phyloP scores from a whole-genome alignment of 805 yeast species.

The Scheffersomyces coipomensis region DNA sequence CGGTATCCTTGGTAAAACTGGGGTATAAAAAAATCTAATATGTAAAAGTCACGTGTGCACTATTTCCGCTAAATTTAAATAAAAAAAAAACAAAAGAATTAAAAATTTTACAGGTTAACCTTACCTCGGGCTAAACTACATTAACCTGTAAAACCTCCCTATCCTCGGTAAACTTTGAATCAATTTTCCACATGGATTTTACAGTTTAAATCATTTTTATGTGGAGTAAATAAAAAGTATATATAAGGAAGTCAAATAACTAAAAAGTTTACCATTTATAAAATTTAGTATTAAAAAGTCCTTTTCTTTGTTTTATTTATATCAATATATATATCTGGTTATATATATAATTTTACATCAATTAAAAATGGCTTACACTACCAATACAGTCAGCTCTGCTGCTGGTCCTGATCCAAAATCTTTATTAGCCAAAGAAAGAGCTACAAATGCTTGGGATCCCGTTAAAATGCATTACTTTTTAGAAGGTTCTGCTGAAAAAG shows the following conservation, averaged over 20 bases:
- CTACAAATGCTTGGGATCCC: slow-evolving; percentile 29
- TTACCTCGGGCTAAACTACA: background rate
- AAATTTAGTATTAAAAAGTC: background rate
- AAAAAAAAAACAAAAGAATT: too few species aligned
- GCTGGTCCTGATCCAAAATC: slow-evolving; percentile 35
- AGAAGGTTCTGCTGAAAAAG: slow-evolving; percentile 41
- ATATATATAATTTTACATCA: background rate
- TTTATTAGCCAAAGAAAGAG: slow-evolving; percentile 32
- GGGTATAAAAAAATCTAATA: too few species aligned
- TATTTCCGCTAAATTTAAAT: too few species aligned
- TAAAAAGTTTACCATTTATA: background rate
- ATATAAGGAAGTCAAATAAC: background rate
- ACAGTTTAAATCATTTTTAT: background rate
- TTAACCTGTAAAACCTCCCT: background rate
- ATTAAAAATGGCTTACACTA: slow-evolving; percentile 15
- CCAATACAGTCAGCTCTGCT: slow-evolving; percentile 8
- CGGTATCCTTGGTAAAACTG: too few species aligned
- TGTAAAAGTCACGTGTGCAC: too few species aligned
- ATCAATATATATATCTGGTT: background rate
- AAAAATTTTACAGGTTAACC: background rate
- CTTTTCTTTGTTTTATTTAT: background rate
- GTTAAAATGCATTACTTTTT: slow-evolving; percentile 39
- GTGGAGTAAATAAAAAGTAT: background rate
- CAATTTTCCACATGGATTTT: background rate
- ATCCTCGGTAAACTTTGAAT: background rate